phyloP scores from a whole-genome alignment of 164 flowering plant genomes.

The Liriodendron chinense region DNA sequence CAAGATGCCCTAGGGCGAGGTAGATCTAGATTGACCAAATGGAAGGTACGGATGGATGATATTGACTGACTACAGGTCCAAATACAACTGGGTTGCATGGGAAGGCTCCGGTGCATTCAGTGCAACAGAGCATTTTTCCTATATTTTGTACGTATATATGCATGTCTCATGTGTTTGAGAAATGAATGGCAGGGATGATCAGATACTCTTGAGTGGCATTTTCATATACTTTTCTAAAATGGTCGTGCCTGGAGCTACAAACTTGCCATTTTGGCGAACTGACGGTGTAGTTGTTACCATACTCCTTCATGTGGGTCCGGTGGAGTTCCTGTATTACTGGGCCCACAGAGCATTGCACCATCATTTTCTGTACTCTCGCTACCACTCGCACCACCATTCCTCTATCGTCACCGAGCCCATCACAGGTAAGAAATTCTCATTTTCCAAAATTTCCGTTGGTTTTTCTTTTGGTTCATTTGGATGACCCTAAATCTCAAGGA shows the following conservation, averaged over 20 bases:
- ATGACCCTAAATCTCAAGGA: no score
- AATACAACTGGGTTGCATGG: no score
- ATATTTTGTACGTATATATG: no score
- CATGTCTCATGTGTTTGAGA: background rate
- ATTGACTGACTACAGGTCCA: no score
- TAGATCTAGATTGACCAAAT: no score
- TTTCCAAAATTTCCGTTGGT: no score
- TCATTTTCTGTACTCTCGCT: constrained; percentile 47
- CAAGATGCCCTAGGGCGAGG: no score
- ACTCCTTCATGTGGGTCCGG: constrained; percentile 40
- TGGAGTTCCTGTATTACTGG: constrained; percentile 54
- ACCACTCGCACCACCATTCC: constrained; percentile 55
- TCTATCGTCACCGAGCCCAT: constrained; percentile 50
- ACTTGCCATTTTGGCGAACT: constrained; percentile 37
- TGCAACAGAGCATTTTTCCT: no score
- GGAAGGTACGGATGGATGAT: no score
- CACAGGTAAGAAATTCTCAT: constrained; percentile 25
- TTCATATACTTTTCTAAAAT: background rate
- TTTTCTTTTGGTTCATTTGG: no score
- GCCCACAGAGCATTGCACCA: constrained; percentile 50
- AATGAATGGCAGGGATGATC: background rate
- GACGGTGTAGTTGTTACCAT: constrained; percentile 27
- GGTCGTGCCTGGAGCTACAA: background rate
- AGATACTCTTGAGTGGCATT: background rate
- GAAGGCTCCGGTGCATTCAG: no score